These are phyloP conservation scores for Verticillium nonalfalfae DNA, from an alignment of 2,329 filamentous ascomycete genomes.

Conservation along the genomic window DNA sequence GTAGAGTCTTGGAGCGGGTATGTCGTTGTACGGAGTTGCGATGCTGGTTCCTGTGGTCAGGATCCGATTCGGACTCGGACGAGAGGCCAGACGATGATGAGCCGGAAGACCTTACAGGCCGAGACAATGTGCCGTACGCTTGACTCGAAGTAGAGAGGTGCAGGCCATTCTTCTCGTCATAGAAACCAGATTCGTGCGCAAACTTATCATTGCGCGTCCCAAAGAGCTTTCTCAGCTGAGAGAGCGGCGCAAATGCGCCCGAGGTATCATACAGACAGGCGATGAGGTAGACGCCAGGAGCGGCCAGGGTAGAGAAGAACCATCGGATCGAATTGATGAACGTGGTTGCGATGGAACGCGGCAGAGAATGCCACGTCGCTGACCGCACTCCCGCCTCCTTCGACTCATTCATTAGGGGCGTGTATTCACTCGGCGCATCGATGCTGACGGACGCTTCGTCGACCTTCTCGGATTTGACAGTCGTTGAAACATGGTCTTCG, in stretches of 20 bases:
- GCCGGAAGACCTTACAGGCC: slow-evolving; percentile 28
- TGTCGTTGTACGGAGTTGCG: slow-evolving; percentile 35
- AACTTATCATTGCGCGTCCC: slow-evolving; percentile 45
- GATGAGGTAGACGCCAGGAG: slow-evolving; percentile 76
- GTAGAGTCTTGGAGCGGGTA: slow-evolving; percentile 56
- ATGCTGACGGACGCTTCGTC: slow-evolving; percentile 9
- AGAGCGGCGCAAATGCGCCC: slow-evolving; percentile 71
- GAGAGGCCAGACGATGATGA: slow-evolving; percentile 59
- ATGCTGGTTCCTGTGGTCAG: slow-evolving; percentile 24
- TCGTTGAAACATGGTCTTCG: slow-evolving; percentile 20
- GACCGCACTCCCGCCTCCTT: slow-evolving; percentile 21
- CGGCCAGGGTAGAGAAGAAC: slow-evolving; percentile 70
- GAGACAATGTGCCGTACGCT: slow-evolving; percentile 9
- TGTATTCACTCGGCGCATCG: slow-evolving; percentile 51
- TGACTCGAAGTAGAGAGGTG: slow-evolving; percentile 2
- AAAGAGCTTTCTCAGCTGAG: slow-evolving; percentile 63
- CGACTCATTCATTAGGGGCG: slow-evolving; percentile 50
- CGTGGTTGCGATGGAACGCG: slow-evolving; percentile 63
- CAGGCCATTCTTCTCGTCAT: slow-evolving; percentile 22
- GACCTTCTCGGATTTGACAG: slow-evolving; percentile 6
- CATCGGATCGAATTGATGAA: slow-evolving; percentile 72
- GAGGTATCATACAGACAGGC: slow-evolving; percentile 78
- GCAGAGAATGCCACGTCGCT: slow-evolving; percentile 49
- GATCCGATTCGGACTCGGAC: slow-evolving; percentile 66
- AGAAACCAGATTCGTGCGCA: slow-evolving; percentile 23